phyloP scores from a whole-genome alignment of 2,329 filamentous ascomycete genomes.

The Hymenoscyphus scutula region DNA sequence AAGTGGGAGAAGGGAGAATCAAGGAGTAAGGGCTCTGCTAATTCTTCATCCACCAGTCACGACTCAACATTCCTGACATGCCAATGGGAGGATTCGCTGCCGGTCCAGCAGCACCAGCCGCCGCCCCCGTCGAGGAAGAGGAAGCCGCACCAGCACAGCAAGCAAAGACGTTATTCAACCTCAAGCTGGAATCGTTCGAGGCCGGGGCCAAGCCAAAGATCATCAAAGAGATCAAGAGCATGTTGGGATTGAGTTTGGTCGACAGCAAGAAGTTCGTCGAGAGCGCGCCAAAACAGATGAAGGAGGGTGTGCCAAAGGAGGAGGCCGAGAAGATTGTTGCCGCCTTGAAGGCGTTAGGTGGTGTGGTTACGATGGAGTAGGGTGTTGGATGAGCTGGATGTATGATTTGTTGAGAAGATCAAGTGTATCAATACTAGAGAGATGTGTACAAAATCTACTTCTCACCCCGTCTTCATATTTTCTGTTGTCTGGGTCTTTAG shows the following conservation, averaged over 20 bases:
- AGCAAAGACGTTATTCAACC: slow-evolving; percentile 95
- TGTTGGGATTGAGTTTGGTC: slow-evolving; percentile 92
- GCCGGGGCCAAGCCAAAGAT: slow-evolving; percentile 91
- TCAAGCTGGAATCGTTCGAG: slow-evolving; percentile 92
- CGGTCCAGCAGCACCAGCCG: slow-evolving; percentile 53
- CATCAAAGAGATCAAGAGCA: slow-evolving; percentile 98
- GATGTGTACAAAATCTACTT: slow-evolving; percentile 37
- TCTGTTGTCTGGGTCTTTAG: background rate
- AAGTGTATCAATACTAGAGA: slow-evolving; percentile 36
- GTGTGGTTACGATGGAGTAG: slow-evolving; percentile 89
- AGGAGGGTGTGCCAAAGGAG: slow-evolving; percentile 98
- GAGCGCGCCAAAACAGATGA: slow-evolving; percentile 96
- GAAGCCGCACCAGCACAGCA: slow-evolving; percentile 84
- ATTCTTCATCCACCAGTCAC: slow-evolving; percentile 58
- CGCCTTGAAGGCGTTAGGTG: slow-evolving; percentile 89
- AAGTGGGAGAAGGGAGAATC: background rate
- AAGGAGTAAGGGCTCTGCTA: slow-evolving; percentile 15
- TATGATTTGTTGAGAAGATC: slow-evolving; percentile 25
- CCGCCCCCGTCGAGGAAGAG: slow-evolving; percentile 72
- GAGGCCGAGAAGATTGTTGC: slow-evolving; percentile 98
- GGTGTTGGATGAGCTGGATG: slow-evolving; percentile 14
- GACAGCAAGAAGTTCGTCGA: slow-evolving; percentile 99
- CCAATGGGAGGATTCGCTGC: slow-evolving; percentile 86
- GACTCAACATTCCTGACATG: slow-evolving; percentile 96
- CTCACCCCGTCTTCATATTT: slow-evolving; percentile 8